Base-by-base conservation (phyloP, 148 eudicot species). In the Hydrangea macrophylla region DNA sequence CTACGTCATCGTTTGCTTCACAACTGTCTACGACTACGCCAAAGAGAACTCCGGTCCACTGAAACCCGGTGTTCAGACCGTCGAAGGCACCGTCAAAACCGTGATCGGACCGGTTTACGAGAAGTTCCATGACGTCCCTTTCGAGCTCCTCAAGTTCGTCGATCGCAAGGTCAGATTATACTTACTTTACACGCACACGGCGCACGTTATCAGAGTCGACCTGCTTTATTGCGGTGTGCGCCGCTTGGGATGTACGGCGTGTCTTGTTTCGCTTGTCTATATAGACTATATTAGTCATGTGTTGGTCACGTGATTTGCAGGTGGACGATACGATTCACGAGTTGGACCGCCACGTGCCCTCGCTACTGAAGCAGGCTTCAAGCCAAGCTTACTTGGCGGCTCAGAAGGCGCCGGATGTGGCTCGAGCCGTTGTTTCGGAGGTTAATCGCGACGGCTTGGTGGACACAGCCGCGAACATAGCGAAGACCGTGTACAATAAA, bases 271-370 rank as follows among this genome's bases (percentile, higher is more conserved):
- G n/a, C n/a, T n/a, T n/a, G n/a, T n/a, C n/a, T n/a, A n/a, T n/a
- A n/a, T n/a, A n/a, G n/a, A n/a, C 31, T 7, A 0, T 7, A 65
- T 55, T 18, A 24, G 26, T 9, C 24, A 44, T 37, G 51, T 7
- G 11, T 42, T 28, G 58, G 9, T 72, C 36, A 24, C 58, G 32
- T 55, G 61, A 60, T 17, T 57, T 68, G 59, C 75, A 87, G 89
- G 85, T 84, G 28, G 92, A 71, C 37, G 79, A 82, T 62, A 32
- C 76, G 36, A 60, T 87, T 8, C 64, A 50, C 36, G 81, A 77
- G 76, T 30, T 85, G 69, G 83, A 87, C 53, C 79, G 79, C 32
- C 87, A 70, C 66, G 62, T 80, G 56, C 92, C 89, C 15, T 36
- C 64, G 6, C 61, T 79, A 9, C 54, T 83, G 53, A 81, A 75